Percentiles rank a stretch among this genome's conserved stretches.
Conservation (phyloP, 441 rosid species). For the Bocquillonia castaneifolia region DNA sequence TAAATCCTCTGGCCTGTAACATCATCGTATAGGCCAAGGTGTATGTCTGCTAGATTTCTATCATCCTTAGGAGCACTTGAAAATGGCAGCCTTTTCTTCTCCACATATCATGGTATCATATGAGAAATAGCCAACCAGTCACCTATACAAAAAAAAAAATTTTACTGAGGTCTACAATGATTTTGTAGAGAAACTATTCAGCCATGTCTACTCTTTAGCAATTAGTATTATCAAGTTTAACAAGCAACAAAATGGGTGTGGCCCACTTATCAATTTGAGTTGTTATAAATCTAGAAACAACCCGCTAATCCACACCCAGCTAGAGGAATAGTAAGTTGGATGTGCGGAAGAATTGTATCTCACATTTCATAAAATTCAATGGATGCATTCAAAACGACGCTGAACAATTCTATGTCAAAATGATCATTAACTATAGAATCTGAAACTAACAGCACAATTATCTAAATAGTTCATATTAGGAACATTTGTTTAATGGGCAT, state of each 20-base stretch:
- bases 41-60: constrained; percentile 77
- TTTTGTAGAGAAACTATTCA: neutral
- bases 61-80: constrained; percentile 74
- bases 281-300: neutral
- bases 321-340: neutral
- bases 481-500: too few relatives aligned
- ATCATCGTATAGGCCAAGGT: constrained; percentile 75
- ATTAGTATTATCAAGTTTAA: neutral
- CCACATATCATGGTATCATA: constrained; percentile 78
- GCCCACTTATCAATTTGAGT: neutral
- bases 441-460: neutral
- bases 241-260: neutral
- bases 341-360: neutral
- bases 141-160: constrained; percentile 39
- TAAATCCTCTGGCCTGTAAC: constrained; percentile 86
- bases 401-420: neutral
- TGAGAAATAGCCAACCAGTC: constrained; percentile 93
- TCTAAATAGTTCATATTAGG: neutral
- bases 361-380: neutral
- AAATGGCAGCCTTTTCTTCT: constrained; percentile 71
- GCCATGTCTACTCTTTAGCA: neutral
- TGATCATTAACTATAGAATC: constrained; percentile 6
- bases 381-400: neutral
- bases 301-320: neutral
- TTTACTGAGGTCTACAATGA: neutral